phyloP scores from a whole-genome alignment of 2,329 filamentous ascomycete genomes.

The Talaromyces atroroseus region DNA sequence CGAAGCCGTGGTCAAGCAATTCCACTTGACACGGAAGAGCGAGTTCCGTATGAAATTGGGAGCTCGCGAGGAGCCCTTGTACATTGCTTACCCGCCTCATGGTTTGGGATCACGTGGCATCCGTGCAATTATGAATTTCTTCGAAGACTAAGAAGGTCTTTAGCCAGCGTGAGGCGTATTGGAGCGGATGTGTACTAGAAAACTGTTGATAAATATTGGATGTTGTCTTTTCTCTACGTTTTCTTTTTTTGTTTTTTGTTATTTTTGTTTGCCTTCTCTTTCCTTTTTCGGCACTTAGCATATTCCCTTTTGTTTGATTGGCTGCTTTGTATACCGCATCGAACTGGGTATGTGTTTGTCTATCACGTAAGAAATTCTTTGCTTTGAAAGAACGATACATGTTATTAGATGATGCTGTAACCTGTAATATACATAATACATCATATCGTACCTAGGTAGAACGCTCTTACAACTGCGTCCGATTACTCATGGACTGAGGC shows the following conservation, averaged over 20 bases:
- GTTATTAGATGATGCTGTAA: not conserved
- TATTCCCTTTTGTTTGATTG: conserved; percentile 12
- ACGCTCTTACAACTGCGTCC: too few relatives aligned
- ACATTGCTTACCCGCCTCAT: conserved; percentile 83
- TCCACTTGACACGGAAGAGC: conserved; percentile 75
- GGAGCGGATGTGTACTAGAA: not conserved
- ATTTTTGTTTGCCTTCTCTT: not conserved
- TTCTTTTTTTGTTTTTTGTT: not conserved
- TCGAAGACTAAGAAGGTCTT: conserved; percentile 53
- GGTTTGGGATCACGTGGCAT: conserved; percentile 77
- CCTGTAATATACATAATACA: not conserved
- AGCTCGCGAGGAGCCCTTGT: conserved; percentile 74
- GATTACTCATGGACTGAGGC: too few relatives aligned
- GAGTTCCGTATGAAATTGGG: conserved; percentile 91
- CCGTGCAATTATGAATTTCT: conserved; percentile 83
- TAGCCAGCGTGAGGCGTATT: not conserved
- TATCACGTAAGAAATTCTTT: not conserved
- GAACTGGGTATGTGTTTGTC: not conserved
- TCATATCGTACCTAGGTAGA: too few relatives aligned
- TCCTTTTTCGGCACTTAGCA: not conserved
- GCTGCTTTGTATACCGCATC: not conserved
- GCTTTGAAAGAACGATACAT: not conserved
- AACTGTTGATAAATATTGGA: not conserved
- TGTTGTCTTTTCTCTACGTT: not conserved
- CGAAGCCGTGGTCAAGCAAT: conserved; percentile 71